phyloP scores from a whole-genome alignment of 163 green algal species.

The Trebouxiophyceae sp. region DNA sequence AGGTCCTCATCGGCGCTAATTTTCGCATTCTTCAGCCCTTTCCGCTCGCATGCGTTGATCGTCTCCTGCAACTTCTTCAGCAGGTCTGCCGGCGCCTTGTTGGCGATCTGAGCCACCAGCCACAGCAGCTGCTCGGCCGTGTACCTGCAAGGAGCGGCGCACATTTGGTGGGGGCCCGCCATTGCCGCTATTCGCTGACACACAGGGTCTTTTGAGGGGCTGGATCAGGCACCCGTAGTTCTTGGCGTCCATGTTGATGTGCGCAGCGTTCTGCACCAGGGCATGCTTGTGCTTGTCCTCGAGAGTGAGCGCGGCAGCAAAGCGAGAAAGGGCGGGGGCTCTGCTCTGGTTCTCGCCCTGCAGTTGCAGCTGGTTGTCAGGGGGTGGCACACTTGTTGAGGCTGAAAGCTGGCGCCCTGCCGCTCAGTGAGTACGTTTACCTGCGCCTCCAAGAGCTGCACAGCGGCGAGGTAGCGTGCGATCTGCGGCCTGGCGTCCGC shows the following conservation, averaged over 20 bases:
- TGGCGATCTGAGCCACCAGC: conserved; percentile 25
- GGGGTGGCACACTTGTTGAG: background rate
- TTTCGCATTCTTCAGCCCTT: no score
- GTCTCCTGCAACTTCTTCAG: conserved; percentile 12
- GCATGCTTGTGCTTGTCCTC: conserved; percentile 14
- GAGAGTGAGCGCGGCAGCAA: conserved; percentile 17
- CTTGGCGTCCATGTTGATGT: conserved; percentile 22
- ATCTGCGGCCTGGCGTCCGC: background rate
- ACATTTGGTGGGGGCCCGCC: background rate
- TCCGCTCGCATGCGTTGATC: no score
- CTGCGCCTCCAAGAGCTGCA: conserved; percentile 16
- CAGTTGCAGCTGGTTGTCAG: background rate
- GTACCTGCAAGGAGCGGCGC: conserved; percentile 22
- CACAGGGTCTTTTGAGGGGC: background rate
- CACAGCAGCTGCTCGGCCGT: conserved; percentile 28
- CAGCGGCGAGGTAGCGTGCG: conserved; percentile 20
- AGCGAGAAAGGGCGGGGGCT: conserved; percentile 14
- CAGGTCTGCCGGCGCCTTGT: conserved; percentile 14
- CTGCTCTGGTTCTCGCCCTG: background rate
- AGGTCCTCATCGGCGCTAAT: no score
- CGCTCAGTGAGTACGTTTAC: background rate
- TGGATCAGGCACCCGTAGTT: conserved; percentile 22
- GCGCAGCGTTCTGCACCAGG: conserved; percentile 15
- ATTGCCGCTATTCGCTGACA: background rate
- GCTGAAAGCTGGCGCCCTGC: background rate